Evolutionary conservation across 306 rosid genomes (phyloP), one percentile per base, ranked within the genome.

Genomic region (Gastrolobium bilobum): DNA sequence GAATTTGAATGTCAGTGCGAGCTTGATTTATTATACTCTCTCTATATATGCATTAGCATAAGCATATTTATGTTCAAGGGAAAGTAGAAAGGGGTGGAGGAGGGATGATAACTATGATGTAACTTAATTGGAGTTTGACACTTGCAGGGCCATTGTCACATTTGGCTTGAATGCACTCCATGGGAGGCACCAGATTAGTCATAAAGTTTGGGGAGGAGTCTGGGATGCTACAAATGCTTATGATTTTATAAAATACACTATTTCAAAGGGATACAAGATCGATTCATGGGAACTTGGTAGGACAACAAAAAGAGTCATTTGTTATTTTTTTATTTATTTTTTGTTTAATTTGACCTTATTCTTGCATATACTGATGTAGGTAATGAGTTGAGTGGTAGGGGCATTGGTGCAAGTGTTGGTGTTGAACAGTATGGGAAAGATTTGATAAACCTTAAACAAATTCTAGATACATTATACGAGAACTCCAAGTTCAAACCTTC

Each of bases 271-370:
- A 81, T 93, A 91, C 85, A 68, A 73, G 70, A 95, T 95, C 7
- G 91, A 91, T 78, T 90, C 99, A 35, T 95, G 98, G 98, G 99
- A 95, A 78, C 91, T 92, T 48, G 99, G 99, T 95, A 94, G 77
- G 79, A 74, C 54, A 33, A 58, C 20, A 30, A 68, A 66, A n/a
- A 43, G 37, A 51, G 29, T 77, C 74, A 15, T 56, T 82, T 64
- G 7, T 72, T 14, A 6, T 26, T 40, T 65, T 69, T 34, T 0
- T 57, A 73, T 40, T n/a, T 69, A 30, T 0, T 57, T 76, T 40
- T n/a, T 34, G 37, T 72, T 78, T 57, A 39, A 8, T 80, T 59
- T 79, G 75, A 66, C 57, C 82, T 75, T 52, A 15, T 79, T 79
- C 51, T 33, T 81, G 86, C 61, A 57, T 75, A 59, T 81, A 68